phyloP scores from a whole-genome alignment of 1,139 yeast species.

The Kodamaea alishanica region DNA sequence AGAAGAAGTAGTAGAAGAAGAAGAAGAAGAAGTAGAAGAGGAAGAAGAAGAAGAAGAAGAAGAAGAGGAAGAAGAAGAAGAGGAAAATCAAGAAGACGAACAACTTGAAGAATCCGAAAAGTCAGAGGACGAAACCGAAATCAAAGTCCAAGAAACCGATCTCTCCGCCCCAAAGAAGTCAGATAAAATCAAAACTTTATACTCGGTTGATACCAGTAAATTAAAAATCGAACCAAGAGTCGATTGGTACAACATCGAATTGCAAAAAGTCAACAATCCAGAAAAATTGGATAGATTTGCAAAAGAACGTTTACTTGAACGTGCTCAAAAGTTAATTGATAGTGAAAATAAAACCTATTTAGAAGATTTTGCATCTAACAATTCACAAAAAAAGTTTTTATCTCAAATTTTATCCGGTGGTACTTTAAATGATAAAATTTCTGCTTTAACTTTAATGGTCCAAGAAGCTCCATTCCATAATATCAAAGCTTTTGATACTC shows the following conservation, averaged over 20 bases:
- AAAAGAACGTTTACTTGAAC: slow-evolving; percentile 54
- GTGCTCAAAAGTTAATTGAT: slow-evolving; percentile 65
- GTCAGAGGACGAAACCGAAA: slow-evolving; percentile 18
- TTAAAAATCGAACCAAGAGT: slow-evolving; percentile 59
- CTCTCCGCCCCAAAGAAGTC: slow-evolving; percentile 16
- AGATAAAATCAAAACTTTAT: slow-evolving; percentile 48
- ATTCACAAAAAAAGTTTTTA: slow-evolving; percentile 85
- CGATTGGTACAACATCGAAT: slow-evolving; percentile 66
- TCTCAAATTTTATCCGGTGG: slow-evolving; percentile 87
- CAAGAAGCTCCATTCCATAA: slow-evolving; percentile 96
- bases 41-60: slow-evolving; percentile 24
- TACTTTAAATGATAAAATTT: slow-evolving; percentile 92
- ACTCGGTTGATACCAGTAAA: slow-evolving; percentile 55
- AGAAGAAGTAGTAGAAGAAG: slow-evolving; percentile 26
- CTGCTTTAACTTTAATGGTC: slow-evolving; percentile 85
- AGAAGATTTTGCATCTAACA: slow-evolving; percentile 73
- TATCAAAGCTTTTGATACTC: slow-evolving; percentile 73
- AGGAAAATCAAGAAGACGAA: slow-evolving; percentile 23
- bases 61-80: slow-evolving; percentile 26
- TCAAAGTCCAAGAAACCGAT: slow-evolving; percentile 16
- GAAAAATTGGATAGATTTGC: slow-evolving; percentile 45
- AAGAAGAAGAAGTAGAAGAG: slow-evolving; percentile 15
- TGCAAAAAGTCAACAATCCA: slow-evolving; percentile 40
- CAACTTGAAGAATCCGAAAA: slow-evolving; percentile 20
- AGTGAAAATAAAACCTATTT: slow-evolving; percentile 69